Conservation (phyloP, 2,329 filamentous ascomycete species). For the Diaporthe ampelina region DNA sequence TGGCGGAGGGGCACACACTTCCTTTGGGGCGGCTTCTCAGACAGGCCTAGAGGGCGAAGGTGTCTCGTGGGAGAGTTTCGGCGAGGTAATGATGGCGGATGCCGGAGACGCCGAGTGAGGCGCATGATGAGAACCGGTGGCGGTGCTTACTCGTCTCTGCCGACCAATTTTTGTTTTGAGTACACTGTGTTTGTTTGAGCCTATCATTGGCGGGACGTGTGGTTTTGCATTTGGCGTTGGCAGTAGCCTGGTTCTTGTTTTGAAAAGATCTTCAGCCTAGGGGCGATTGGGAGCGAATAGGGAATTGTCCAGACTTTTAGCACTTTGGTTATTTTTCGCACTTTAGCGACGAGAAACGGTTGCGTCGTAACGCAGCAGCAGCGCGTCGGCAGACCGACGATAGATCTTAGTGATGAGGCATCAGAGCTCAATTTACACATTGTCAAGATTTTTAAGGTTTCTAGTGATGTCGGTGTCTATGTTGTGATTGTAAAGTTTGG, state of each 20-base stretch:
- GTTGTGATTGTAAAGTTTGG: not conserved
- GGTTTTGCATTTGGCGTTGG: slow-evolving; percentile 16
- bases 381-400: not conserved
- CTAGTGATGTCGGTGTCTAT: not conserved
- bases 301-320: not conserved
- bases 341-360: slow-evolving; percentile 1
- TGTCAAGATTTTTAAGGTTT: too few relatives aligned
- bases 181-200: not conserved
- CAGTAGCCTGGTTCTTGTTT: not conserved
- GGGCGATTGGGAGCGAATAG: slow-evolving; percentile 5
- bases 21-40: slow-evolving; percentile 44
- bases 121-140: not conserved
- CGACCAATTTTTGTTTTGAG: not conserved
- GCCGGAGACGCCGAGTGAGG: slow-evolving; percentile 13
- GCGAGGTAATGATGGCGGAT: slow-evolving; percentile 32
- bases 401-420: not conserved
- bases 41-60: slow-evolving; percentile 43
- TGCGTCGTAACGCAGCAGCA: not conserved
- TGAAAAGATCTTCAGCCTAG: slow-evolving; percentile 2
- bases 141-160: not conserved
- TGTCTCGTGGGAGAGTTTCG: slow-evolving; percentile 37
- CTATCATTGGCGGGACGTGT: not conserved
- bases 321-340: slow-evolving; percentile 30
- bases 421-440: not conserved
- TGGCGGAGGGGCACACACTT: slow-evolving; percentile 38